These are phyloP conservation scores for Cladorrhinum samala DNA, from an alignment of 495 filamentous ascomycete species.

Conservation along the genomic window DNA sequence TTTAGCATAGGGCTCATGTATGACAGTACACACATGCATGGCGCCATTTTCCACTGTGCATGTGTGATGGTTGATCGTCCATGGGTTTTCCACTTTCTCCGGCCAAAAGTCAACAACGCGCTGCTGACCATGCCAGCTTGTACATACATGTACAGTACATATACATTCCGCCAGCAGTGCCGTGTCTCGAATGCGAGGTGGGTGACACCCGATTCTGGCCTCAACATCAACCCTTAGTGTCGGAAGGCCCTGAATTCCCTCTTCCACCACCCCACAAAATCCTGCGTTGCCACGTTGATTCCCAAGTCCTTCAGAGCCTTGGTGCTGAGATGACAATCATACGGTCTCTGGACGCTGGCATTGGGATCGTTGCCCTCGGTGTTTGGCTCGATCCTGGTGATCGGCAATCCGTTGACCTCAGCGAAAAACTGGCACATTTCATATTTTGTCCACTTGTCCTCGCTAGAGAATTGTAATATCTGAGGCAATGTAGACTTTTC, in stretches of 20 bases:
- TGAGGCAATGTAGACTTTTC: slow-evolving; percentile 51
- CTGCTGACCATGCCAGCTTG: too few relatives aligned
- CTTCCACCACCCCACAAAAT: slow-evolving; percentile 81
- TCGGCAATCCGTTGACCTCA: slow-evolving; percentile 70
- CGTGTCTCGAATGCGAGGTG: background rate
- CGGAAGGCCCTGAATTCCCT: slow-evolving; percentile 45
- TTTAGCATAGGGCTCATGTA: too few relatives aligned
- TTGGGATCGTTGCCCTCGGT: slow-evolving; percentile 71
- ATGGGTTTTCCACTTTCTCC: too few relatives aligned
- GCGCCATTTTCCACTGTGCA: too few relatives aligned
- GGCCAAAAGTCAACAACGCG: too few relatives aligned
- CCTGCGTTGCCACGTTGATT: slow-evolving; percentile 66
- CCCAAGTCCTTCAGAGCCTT: slow-evolving; percentile 67
- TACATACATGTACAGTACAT: background rate
- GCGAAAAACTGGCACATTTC: slow-evolving; percentile 78
- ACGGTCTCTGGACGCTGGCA: slow-evolving; percentile 70
- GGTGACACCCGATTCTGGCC: background rate
- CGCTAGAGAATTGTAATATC: slow-evolving; percentile 81
- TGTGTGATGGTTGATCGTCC: too few relatives aligned
- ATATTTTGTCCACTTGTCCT: slow-evolving; percentile 86
- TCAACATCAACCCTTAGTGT: slow-evolving; percentile 24
- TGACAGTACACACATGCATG: too few relatives aligned
- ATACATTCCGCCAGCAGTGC: background rate
- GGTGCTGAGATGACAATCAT: slow-evolving; percentile 83
- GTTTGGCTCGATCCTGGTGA: slow-evolving; percentile 65